Base-by-base conservation (phyloP, 805 yeast genomes). In the Nakazawaea wyomingensis region DNA sequence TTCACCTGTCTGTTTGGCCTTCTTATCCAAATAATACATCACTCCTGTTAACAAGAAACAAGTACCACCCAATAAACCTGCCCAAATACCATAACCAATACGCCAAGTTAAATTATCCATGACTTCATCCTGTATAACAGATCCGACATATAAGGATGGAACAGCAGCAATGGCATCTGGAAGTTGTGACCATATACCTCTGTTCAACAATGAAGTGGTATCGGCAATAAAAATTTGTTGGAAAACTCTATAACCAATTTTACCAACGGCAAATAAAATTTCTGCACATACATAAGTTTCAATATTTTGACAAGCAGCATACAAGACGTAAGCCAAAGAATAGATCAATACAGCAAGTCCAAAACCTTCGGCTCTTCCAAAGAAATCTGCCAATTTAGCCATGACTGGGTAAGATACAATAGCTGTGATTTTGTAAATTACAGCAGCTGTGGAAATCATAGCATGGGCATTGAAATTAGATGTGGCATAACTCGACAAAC, bases 311-410 rank as follows among this genome's bases (percentile, higher is more conserved):
- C 67, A 57, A 31, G 61, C 56, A n/a, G 71, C 65, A 46, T 62
- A 54, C 38, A 66, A 53, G 35, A 67, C 52, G 42, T 60, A 56
- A 22, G 72, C 71, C 24, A 64, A 42, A n/a, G 59, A 54, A 43
- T 62, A 60, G 14, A 68, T 40, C 16, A 50, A n/a, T 7, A 67
- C 39, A 5, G 61, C 55, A 18, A 65, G 24, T 11, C 56, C 45
- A 40, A 66, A 66, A 7, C 70, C 65, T 45, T 57, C 55, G n/a
- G 67, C 61, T 47, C 72, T 61, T 3, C 72, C 70, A 30, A 65
- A 54, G 26, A 65, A 57, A 47, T 69, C 72, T 2, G 72, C 58
- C 21, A 68, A 37, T 50, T 66, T 69, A 26, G 71, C 72, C 51
- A 69, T 48, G 17, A 67, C 50, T 4, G 72, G 67, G 40, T 64